Conservation (phyloP, 1,139 yeast species). For the Pichia kudriavzevii region DNA sequence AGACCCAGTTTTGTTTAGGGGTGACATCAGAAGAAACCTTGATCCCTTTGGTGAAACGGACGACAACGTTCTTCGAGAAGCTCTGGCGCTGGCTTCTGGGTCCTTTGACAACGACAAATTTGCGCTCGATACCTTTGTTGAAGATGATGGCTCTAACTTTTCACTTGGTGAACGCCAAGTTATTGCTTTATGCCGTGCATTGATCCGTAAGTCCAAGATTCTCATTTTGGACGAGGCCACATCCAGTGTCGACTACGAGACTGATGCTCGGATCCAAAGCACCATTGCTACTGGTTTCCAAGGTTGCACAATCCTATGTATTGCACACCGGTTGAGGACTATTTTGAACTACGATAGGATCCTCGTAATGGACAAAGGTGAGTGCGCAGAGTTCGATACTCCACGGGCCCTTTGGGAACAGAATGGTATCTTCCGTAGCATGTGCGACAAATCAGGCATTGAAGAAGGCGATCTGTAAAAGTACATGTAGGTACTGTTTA, state of each 20-base stretch:
- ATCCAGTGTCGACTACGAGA: slow-evolving; percentile 49
- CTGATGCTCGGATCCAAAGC: slow-evolving; percentile 43
- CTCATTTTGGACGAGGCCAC: slow-evolving; percentile 52
- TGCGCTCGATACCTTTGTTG: slow-evolving; percentile 44
- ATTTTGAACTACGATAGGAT: slow-evolving; percentile 37
- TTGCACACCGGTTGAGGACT: slow-evolving; percentile 47
- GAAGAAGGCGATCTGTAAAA: slow-evolving; percentile 8
- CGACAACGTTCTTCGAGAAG: slow-evolving; percentile 39
- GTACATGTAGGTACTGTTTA: background rate
- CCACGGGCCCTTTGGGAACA: slow-evolving; percentile 36
- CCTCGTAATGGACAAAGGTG: slow-evolving; percentile 44
- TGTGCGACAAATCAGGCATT: slow-evolving; percentile 33
- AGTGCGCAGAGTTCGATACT: slow-evolving; percentile 40
- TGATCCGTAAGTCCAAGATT: slow-evolving; percentile 43
- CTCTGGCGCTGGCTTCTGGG: slow-evolving; percentile 37
- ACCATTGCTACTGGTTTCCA: slow-evolving; percentile 40
- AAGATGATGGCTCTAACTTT: slow-evolving; percentile 47
- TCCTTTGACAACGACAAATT: slow-evolving; percentile 34
- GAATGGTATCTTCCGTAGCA: slow-evolving; percentile 30
- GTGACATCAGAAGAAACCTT: slow-evolving; percentile 34
- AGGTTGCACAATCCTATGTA: slow-evolving; percentile 44
- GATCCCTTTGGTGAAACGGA: slow-evolving; percentile 34
- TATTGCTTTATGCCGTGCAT: slow-evolving; percentile 46
- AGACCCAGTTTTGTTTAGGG: slow-evolving; percentile 39
- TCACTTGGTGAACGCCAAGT: slow-evolving; percentile 51